A percentile compares a stretch with the other conserved stretches of the same genome.
phyloP scores from a whole-genome alignment of 169 alveolate species.

The Plasmodium malariae region DNA sequence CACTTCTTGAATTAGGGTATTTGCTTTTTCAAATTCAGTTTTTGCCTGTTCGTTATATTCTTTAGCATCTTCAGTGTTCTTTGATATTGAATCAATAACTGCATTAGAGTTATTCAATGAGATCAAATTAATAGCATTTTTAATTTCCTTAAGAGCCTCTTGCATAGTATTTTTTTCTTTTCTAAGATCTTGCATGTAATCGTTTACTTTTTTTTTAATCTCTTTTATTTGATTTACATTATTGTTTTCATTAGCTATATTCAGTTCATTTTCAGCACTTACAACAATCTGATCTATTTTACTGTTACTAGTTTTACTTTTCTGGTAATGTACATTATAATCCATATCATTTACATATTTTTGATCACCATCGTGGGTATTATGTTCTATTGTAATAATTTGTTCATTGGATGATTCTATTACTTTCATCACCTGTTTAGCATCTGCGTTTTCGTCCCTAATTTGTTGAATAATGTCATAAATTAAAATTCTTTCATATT shows the following conservation, averaged over 20 bases:
- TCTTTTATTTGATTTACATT: not conserved
- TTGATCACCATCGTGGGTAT: not conserved
- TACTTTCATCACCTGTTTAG: not conserved
- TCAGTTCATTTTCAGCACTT: not conserved
- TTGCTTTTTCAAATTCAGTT: not conserved
- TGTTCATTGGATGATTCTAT: not conserved
- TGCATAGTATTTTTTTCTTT: not conserved
- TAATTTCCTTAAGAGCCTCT: not conserved
- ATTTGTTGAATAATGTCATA: not conserved
- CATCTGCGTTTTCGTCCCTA: not conserved
- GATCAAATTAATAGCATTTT: not conserved
- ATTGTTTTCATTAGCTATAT: not conserved
- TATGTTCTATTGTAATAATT: not conserved
- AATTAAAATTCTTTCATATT: conserved; percentile 3
- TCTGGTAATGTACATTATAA: not conserved
- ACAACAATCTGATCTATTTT: not conserved
- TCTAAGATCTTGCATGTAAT: not conserved
- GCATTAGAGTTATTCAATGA: not conserved
- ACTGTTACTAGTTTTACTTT: not conserved
- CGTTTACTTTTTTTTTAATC: not conserved
- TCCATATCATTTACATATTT: not conserved
- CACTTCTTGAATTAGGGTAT: not conserved
- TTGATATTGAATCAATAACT: not conserved
- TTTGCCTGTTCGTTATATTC: not conserved
- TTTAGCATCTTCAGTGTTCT: conserved; percentile 6